Evolutionary conservation across 1,139 yeast genomes (phyloP).

Genomic region (Ogataea hybrid): DNA sequence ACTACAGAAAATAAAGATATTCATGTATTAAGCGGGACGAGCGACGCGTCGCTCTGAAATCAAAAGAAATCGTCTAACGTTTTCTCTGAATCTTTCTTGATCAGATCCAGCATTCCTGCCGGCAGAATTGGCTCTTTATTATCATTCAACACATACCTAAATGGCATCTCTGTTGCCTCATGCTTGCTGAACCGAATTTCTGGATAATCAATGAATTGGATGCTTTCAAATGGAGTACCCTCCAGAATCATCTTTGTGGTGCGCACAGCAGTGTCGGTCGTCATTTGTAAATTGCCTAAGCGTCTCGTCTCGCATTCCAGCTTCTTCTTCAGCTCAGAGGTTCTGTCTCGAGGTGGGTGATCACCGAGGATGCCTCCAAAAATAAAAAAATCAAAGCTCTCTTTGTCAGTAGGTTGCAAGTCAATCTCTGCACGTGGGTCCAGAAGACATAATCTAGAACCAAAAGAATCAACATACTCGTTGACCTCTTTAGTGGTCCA

Average conservation of each 20-base stretch:
- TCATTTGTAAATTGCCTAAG: slow-evolving; percentile 88
- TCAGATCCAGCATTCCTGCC: slow-evolving; percentile 83
- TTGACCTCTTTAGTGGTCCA: slow-evolving; percentile 57
- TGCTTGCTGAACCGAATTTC: slow-evolving; percentile 84
- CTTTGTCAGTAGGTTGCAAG: slow-evolving; percentile 65
- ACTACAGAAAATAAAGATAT: background rate
- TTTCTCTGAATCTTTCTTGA: slow-evolving; percentile 80
- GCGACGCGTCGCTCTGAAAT: slow-evolving; percentile 1
- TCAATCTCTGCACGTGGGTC: slow-evolving; percentile 86
- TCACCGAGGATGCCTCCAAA: slow-evolving; percentile 97
- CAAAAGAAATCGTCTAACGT: slow-evolving; percentile 60
- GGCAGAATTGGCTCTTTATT: slow-evolving; percentile 80
- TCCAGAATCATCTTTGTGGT: slow-evolving; percentile 78
- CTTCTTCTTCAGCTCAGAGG: slow-evolving; percentile 77
- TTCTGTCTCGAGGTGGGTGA: slow-evolving; percentile 95
- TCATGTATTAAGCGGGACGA: background rate
- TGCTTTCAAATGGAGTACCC: slow-evolving; percentile 58
- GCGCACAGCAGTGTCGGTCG: slow-evolving; percentile 95
- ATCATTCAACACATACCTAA: slow-evolving; percentile 73
- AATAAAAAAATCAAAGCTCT: slow-evolving; percentile 76
- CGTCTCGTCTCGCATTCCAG: slow-evolving; percentile 85
- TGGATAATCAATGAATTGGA: slow-evolving; percentile 87
- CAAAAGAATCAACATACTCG: slow-evolving; percentile 56
- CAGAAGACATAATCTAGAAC: slow-evolving; percentile 67
- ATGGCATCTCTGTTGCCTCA: slow-evolving; percentile 98